A percentile compares a stretch with the other conserved stretches of the same genome.
Evolutionary conservation across 1,284 basidiomycete species (phyloP).

Genomic region (Grifola frondosa): DNA sequence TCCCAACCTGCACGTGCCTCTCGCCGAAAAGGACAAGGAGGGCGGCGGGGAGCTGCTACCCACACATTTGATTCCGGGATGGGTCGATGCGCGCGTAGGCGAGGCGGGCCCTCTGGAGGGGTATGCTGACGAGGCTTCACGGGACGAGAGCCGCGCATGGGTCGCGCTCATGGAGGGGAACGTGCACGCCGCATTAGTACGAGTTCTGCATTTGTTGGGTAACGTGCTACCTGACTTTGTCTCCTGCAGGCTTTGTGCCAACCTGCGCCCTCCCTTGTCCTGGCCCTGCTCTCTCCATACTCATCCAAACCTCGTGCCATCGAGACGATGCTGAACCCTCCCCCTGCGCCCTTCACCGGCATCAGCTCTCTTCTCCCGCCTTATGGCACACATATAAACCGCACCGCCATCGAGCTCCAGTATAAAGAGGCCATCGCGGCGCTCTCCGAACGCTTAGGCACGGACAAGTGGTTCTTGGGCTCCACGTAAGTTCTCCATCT

Average conservation of each 20-base stretch:
- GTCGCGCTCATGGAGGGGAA: slow-evolving; percentile 70
- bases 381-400: slow-evolving; percentile 55
- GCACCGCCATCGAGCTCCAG: slow-evolving; percentile 47
- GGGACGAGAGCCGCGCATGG: slow-evolving; percentile 79
- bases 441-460: slow-evolving; percentile 69
- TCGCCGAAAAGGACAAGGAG: slow-evolving; percentile 26
- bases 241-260: slow-evolving; percentile 45
- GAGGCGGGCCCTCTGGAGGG: slow-evolving; percentile 57
- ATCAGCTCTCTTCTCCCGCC: slow-evolving; percentile 59
- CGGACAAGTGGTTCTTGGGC: slow-evolving; percentile 75
- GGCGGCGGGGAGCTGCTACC: slow-evolving; percentile 54
- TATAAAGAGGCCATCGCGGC: slow-evolving; percentile 73
- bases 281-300: slow-evolving; percentile 35
- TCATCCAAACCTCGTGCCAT: slow-evolving; percentile 30
- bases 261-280: slow-evolving; percentile 41
- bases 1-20: slow-evolving; percentile 59
- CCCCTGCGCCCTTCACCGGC: slow-evolving; percentile 69
- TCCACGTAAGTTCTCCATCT: slow-evolving; percentile 52
- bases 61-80: slow-evolving; percentile 64
- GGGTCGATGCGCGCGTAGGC: slow-evolving; percentile 57
- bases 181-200: slow-evolving; percentile 71
- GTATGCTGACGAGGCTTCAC: slow-evolving; percentile 54
- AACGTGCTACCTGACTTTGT: slow-evolving; percentile 2
- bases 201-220: slow-evolving; percentile 24
- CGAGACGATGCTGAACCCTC: slow-evolving; percentile 52